A percentile compares a stretch with the other conserved stretches of the same genome.
These are phyloP conservation scores for Serendipita sp. DNA, from an alignment of 768 basidiomycete species.

Conservation along the genomic window DNA sequence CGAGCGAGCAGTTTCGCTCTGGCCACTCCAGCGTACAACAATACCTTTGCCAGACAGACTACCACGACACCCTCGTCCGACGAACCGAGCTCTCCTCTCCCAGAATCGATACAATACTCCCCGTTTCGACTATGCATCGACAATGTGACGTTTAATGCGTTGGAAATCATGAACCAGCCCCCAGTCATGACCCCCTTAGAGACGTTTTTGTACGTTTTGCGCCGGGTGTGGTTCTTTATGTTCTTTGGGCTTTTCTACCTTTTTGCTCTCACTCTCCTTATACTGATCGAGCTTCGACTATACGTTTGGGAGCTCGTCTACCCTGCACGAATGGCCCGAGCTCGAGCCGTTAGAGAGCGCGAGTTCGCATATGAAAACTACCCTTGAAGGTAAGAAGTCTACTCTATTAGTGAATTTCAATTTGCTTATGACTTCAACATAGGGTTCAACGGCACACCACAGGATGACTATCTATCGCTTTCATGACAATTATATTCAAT, in stretches of 20 bases:
- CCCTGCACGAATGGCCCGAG: background rate
- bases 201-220: background rate
- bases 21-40: constrained; percentile 9
- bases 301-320: background rate
- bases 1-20: constrained; percentile 10
- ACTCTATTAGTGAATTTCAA: too few relatives aligned
- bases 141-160: background rate
- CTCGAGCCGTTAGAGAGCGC: background rate
- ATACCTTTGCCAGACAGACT: background rate
- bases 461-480: too few relatives aligned
- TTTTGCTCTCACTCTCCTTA: too few relatives aligned
- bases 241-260: background rate
- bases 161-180: background rate
- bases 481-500: too few relatives aligned
- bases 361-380: background rate
- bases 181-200: background rate
- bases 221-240: background rate
- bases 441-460: too few relatives aligned
- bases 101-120: background rate
- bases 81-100: background rate
- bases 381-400: background rate
- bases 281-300: background rate
- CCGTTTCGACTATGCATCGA: background rate
- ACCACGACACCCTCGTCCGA: background rate
- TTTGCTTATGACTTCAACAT: too few relatives aligned